These are phyloP conservation scores for Staphylotrichum longicolle DNA, from an alignment of 495 filamentous ascomycete species.

Conservation along the genomic window DNA sequence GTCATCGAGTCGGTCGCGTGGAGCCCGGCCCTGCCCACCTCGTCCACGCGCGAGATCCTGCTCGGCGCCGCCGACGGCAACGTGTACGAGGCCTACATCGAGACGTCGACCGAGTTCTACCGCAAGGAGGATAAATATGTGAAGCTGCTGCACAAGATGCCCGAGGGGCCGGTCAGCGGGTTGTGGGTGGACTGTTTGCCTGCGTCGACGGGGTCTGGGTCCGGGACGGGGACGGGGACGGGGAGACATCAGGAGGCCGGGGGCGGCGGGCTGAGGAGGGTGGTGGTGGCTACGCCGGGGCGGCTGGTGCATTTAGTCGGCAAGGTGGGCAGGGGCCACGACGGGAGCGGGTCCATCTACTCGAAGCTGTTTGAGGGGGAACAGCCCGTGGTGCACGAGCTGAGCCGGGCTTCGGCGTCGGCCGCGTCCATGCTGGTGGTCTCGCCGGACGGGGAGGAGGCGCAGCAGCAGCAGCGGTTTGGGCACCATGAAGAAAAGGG, in stretches of 20 bases:
- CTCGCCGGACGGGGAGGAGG: constrained; percentile 68
- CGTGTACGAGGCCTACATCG: constrained; percentile 93
- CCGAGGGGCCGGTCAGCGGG: constrained; percentile 76
- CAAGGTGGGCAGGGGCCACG: constrained; percentile 69
- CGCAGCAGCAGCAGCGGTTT: constrained; percentile 36
- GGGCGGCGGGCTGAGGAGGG: constrained; percentile 46
- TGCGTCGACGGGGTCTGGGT: background rate
- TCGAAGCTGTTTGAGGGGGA: constrained; percentile 85
- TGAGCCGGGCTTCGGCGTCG: constrained; percentile 51
- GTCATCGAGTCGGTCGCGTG: constrained; percentile 86
- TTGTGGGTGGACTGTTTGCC: constrained; percentile 74
- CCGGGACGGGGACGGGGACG: background rate
- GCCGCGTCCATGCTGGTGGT: constrained; percentile 65
- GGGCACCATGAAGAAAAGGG: constrained; percentile 37
- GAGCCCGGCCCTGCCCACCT: constrained; percentile 95
- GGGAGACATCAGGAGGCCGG: constrained; percentile 56
- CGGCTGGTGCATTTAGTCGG: constrained; percentile 77
- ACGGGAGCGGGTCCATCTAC: constrained; percentile 80
- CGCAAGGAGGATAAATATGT: constrained; percentile 90
- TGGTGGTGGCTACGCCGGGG: constrained; percentile 73
- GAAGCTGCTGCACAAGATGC: constrained; percentile 71
- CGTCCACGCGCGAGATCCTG: constrained; percentile 93
- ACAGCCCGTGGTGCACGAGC: constrained; percentile 69
- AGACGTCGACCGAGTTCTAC: constrained; percentile 90
- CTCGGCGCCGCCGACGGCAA: constrained; percentile 88